Percentiles rank a stretch among this genome's conserved stretches.
Conservation (phyloP, 2,329 filamentous ascomycete genomes). For the Sphaceloma murrayae region DNA sequence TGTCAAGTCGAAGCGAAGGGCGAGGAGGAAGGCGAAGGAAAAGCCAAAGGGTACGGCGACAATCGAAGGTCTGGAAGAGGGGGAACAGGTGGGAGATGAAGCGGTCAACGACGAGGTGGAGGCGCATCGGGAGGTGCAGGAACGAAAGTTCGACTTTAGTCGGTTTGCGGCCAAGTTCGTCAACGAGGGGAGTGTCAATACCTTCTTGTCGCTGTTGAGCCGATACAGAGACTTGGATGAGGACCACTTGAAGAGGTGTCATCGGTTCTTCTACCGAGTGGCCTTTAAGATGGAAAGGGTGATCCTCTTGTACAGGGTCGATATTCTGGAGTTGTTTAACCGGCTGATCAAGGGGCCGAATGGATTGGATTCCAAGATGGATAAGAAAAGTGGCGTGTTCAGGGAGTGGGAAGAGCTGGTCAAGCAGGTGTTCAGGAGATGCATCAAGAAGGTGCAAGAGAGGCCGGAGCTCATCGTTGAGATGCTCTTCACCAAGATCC, state of each 20-base stretch:
- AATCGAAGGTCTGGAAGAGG: constrained; percentile 32
- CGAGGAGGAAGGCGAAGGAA: constrained; percentile 62
- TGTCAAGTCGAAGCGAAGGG: constrained; percentile 68
- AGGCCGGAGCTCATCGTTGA: constrained; percentile 73
- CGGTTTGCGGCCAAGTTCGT: constrained; percentile 73
- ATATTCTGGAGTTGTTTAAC: constrained; percentile 81
- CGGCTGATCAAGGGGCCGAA: constrained; percentile 86
- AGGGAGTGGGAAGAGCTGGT: constrained; percentile 88
- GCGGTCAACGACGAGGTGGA: constrained; percentile 60
- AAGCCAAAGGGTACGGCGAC: constrained; percentile 32
- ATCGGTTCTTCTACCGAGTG: constrained; percentile 87
- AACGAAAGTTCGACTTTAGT: constrained; percentile 90
- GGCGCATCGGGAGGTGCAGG: constrained; percentile 61
- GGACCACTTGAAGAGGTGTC: constrained; percentile 77
- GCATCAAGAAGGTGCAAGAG: constrained; percentile 75
- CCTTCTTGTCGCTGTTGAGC: constrained; percentile 69
- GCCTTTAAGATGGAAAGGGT: constrained; percentile 92
- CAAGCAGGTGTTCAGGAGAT: constrained; percentile 71
- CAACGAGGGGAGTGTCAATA: constrained; percentile 76
- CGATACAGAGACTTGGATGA: constrained; percentile 73
- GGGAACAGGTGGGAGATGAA: constrained; percentile 48
- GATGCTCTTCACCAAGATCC: constrained; percentile 89
- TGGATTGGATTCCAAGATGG: constrained; percentile 51
- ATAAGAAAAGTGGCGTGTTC: constrained; percentile 41
- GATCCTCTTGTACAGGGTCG: constrained; percentile 79